A percentile compares a stretch with the other conserved stretches of the same genome.
Conservation (phyloP, 2,329 filamentous ascomycete genomes). For the Raffaelea ambrosiae region DNA sequence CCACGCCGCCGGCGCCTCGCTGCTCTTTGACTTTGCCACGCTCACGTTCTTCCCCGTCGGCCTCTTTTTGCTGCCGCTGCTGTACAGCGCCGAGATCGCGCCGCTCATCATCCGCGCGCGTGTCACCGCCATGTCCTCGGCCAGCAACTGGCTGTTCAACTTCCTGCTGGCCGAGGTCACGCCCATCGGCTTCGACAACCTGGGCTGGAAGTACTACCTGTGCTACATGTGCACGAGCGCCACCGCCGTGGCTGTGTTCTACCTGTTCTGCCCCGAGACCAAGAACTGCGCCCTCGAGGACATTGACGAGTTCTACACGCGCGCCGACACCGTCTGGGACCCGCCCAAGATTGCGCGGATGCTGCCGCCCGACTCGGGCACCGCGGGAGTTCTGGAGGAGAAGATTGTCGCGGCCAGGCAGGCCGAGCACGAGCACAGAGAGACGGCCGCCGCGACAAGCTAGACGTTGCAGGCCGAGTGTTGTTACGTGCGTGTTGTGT, state of each 20-base stretch:
- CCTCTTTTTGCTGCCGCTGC: conserved; percentile 48
- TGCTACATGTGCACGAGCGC: conserved; percentile 17
- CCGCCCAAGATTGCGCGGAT: no score
- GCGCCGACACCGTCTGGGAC: no score
- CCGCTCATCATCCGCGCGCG: conserved; percentile 43
- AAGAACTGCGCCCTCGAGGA: conserved; percentile 49
- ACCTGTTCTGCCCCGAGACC: conserved; percentile 45
- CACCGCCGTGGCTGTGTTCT: conserved; percentile 34
- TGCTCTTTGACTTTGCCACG: conserved; percentile 38
- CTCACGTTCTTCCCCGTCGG: conserved; percentile 45
- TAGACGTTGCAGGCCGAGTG: no score
- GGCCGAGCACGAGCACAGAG: no score
- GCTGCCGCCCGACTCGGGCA: no score
- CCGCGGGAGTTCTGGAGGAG: no score
- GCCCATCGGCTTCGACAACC: conserved; percentile 37
- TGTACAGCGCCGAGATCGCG: conserved; percentile 50
- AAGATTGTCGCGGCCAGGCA: no score
- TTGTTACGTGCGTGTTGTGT: no score
- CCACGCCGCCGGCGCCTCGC: conserved; percentile 4
- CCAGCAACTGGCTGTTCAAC: conserved; percentile 55
- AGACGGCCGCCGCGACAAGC: no score
- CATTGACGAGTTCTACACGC: conserved; percentile 19
- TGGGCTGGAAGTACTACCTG: conserved; percentile 44
- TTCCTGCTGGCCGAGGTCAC: conserved; percentile 52
- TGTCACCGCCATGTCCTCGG: conserved; percentile 47